phyloP scores from a whole-genome alignment of 2,329 filamentous ascomycete species.

The Penicillium thymicola region DNA sequence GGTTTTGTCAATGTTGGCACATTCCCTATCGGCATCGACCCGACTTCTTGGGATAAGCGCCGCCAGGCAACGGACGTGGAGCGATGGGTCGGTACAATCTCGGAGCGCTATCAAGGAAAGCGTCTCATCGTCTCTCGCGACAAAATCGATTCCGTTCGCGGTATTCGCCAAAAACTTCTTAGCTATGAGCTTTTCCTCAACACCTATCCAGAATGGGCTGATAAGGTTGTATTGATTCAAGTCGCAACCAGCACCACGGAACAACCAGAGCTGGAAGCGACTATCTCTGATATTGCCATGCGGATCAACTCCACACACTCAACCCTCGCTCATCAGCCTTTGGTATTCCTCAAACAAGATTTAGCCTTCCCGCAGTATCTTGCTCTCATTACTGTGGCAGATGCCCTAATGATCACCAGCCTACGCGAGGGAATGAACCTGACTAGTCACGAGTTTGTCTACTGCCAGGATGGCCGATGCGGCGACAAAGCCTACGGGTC shows the following conservation, averaged over 20 bases:
- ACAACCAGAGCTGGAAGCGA: constrained; percentile 80
- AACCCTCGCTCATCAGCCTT: constrained; percentile 84
- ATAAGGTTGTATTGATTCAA: constrained; percentile 85
- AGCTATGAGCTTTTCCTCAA: constrained; percentile 93
- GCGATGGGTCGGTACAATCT: constrained; percentile 75
- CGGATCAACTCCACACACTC: constrained; percentile 90
- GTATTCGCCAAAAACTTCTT: constrained; percentile 88
- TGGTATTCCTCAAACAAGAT: constrained; percentile 93
- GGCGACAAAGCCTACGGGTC: constrained; percentile 77
- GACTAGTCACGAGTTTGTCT: constrained; percentile 89
- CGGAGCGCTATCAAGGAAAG: constrained; percentile 82
- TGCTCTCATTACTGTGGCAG: constrained; percentile 83
- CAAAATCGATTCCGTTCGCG: constrained; percentile 88
- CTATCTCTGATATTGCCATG: constrained; percentile 89
- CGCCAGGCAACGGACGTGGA: constrained; percentile 70
- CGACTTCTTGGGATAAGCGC: constrained; percentile 67
- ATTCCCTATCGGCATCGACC: constrained; percentile 88
- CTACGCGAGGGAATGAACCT: constrained; percentile 97
- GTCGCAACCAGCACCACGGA: constrained; percentile 89
- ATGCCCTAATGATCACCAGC: constrained; percentile 90
- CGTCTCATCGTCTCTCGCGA: constrained; percentile 88
- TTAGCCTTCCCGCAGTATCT: constrained; percentile 90
- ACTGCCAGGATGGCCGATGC: constrained; percentile 81
- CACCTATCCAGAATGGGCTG: constrained; percentile 84
- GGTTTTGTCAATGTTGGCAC: constrained; percentile 86